These are phyloP conservation scores for Ophiostoma montium DNA, from an alignment of 2,329 filamentous ascomycete genomes.

Conservation along the genomic window DNA sequence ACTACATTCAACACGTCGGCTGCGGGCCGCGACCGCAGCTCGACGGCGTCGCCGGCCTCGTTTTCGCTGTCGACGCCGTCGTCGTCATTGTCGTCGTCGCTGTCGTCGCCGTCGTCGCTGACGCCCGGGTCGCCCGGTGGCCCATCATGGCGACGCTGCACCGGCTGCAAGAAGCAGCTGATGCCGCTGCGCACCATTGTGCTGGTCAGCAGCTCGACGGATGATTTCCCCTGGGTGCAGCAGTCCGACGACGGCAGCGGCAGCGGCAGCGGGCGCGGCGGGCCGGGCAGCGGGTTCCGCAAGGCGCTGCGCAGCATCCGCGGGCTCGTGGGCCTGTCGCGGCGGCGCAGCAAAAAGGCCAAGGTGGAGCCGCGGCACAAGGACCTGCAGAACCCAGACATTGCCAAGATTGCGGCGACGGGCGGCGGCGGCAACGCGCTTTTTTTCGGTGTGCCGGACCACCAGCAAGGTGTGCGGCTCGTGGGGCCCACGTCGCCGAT, in stretches of 20 bases:
- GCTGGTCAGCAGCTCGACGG: background rate
- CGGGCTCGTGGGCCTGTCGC: background rate
- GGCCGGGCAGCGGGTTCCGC: background rate
- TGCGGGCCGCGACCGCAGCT: background rate
- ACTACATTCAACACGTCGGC: background rate
- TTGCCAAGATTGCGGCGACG: constrained; percentile 1
- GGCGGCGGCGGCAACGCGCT: background rate
- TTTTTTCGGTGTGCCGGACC: background rate
- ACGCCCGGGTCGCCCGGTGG: background rate
- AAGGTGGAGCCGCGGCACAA: background rate
- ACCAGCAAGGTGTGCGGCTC: background rate
- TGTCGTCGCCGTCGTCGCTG: background rate
- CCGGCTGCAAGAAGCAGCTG: background rate
- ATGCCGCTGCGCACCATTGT: constrained; percentile 5
- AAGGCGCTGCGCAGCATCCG: background rate
- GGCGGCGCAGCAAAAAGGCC: background rate
- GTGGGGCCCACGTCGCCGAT: background rate
- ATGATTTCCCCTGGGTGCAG: background rate
- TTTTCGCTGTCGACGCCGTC: background rate
- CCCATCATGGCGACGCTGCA: background rate
- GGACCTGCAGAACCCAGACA: background rate
- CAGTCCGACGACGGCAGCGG: background rate
- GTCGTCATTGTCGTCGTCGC: background rate
- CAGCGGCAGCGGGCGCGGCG: background rate
- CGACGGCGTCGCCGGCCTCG: background rate